phyloP scores from a whole-genome alignment of 2,329 filamentous ascomycete species.

The Microdochium nivale region DNA sequence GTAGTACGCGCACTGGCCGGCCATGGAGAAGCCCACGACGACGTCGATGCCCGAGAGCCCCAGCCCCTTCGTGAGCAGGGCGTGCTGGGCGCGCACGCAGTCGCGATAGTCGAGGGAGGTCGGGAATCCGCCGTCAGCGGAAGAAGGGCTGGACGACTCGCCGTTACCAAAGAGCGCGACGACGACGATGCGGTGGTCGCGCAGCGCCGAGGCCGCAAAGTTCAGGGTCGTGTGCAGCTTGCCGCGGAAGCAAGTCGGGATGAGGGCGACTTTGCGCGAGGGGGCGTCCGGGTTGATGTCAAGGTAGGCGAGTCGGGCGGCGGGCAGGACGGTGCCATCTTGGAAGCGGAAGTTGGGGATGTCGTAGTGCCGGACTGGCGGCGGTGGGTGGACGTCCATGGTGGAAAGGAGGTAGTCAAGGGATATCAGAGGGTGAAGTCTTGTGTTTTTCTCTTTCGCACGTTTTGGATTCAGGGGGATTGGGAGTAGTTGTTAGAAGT shows the following conservation, averaged over 20 bases:
- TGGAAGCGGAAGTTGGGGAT: conserved; percentile 28
- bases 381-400: background rate
- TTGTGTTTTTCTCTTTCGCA: too few relatives aligned
- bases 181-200: conserved; percentile 34
- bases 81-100: conserved; percentile 30
- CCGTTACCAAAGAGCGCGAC: conserved; percentile 38
- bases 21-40: conserved; percentile 40
- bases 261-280: conserved; percentile 30
- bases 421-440: too few relatives aligned
- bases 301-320: conserved; percentile 18
- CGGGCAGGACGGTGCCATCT: conserved; percentile 19
- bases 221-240: conserved; percentile 37
- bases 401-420: too few relatives aligned
- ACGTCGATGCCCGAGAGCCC: conserved; percentile 24
- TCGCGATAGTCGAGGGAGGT: conserved; percentile 29
- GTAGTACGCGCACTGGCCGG: conserved; percentile 37
- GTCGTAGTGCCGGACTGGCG: conserved; percentile 17
- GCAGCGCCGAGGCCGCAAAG: conserved; percentile 31
- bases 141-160: conserved; percentile 37
- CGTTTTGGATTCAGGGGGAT: too few relatives aligned
- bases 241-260: conserved; percentile 47
- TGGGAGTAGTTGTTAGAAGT: too few relatives aligned
- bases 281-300: conserved; percentile 11
- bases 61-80: conserved; percentile 26
- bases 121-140: conserved; percentile 26